These are phyloP conservation scores for Lactifluus pinguis DNA, from an alignment of 768 basidiomycete genomes.

Conservation along the genomic window DNA sequence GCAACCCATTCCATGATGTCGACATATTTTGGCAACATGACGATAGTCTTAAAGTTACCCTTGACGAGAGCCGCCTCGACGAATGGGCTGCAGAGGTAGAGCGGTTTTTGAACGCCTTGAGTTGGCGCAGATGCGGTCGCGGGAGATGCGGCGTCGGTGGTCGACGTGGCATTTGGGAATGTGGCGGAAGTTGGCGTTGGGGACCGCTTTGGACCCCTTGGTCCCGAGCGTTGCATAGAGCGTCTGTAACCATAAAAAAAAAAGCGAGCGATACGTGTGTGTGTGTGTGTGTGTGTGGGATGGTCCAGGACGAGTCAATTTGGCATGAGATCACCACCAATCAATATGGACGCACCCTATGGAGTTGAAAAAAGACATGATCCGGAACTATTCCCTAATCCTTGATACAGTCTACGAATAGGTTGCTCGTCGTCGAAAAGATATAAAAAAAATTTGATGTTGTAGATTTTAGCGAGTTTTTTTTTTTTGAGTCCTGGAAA, in stretches of 20 bases:
- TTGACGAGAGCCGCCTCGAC: slow-evolving; percentile 93
- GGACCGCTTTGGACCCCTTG: slow-evolving; percentile 62
- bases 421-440: not conserved
- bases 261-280: not conserved
- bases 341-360: slow-evolving; percentile 43
- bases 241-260: slow-evolving; percentile 35
- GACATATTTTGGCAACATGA: slow-evolving; percentile 90
- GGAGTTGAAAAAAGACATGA: slow-evolving; percentile 79
- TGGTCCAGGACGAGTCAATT: not conserved
- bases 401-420: not conserved
- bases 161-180: slow-evolving; percentile 31
- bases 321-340: not conserved
- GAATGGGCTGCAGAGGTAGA: slow-evolving; percentile 92
- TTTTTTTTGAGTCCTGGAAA: too few species aligned
- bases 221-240: slow-evolving; percentile 58
- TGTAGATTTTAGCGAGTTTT: too few species aligned
- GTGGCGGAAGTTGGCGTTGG: slow-evolving; percentile 66
- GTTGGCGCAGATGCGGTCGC: slow-evolving; percentile 32
- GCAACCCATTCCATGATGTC: slow-evolving; percentile 98
- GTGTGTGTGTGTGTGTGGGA: not conserved
- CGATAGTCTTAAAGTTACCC: slow-evolving; percentile 98
- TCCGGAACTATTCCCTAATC: not conserved
- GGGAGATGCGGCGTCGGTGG: slow-evolving; percentile 31
- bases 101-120: slow-evolving; percentile 46
- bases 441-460: too few species aligned